Conservation (phyloP, 2,329 filamentous ascomycete species). For the Claviceps arundinis region DNA sequence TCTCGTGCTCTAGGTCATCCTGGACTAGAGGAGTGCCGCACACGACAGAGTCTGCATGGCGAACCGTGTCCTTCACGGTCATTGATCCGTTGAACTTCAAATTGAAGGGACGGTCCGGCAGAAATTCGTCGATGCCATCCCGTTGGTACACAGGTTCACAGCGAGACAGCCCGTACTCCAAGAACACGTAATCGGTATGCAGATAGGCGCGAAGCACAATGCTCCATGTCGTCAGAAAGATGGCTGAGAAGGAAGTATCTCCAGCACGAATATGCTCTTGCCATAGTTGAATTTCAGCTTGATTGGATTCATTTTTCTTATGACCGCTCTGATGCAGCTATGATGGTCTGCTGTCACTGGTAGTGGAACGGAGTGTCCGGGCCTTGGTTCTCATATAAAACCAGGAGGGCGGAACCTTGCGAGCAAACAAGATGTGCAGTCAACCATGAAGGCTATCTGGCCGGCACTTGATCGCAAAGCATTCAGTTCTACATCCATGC, state of each 20-base stretch:
- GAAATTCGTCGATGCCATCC: too few relatives aligned
- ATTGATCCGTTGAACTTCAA: neutral
- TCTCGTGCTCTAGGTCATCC: neutral
- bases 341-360: too few relatives aligned
- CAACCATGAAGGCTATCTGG: too few relatives aligned
- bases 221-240: neutral
- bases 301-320: neutral
- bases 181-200: neutral
- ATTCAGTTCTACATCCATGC: too few relatives aligned
- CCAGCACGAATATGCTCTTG: neutral
- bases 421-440: too few relatives aligned
- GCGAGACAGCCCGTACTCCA: neutral
- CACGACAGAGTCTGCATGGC: neutral
- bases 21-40: neutral
- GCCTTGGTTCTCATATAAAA: too few relatives aligned
- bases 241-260: neutral
- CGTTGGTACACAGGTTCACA: neutral
- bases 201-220: slow-evolving; percentile 1
- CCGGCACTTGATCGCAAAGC: too few relatives aligned
- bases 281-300: neutral
- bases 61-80: neutral
- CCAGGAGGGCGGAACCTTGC: too few relatives aligned
- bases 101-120: neutral
- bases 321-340: too few relatives aligned
- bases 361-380: too few relatives aligned